These are phyloP conservation scores for Simmondsia chinensis DNA, from an alignment of 148 eudicot genomes.

Conservation along the genomic window DNA sequence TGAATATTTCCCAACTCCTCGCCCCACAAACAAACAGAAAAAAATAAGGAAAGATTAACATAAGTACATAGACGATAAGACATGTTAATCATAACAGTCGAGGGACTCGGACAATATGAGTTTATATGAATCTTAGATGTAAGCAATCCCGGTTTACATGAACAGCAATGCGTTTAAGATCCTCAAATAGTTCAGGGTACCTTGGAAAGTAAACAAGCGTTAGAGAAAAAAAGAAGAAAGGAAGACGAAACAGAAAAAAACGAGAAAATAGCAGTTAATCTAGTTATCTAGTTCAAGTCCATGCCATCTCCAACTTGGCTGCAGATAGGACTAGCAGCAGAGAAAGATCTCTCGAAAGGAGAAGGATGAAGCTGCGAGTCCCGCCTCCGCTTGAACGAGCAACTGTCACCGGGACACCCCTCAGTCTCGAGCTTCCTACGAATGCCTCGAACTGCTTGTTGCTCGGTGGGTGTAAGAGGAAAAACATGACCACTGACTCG, in stretches of 20 bases:
- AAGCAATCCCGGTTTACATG: too few relatives aligned
- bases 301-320: constrained; percentile 94
- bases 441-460: constrained; percentile 87
- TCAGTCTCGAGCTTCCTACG: constrained; percentile 84
- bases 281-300: constrained; percentile 78
- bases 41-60: too few relatives aligned
- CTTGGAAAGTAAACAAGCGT: constrained; percentile 9
- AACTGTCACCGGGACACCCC: constrained; percentile 43
- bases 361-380: constrained; percentile 61
- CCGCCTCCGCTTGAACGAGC: constrained; percentile 81
- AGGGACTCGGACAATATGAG: too few relatives aligned
- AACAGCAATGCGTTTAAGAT: too few relatives aligned
- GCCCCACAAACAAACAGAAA: too few relatives aligned
- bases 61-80: too few relatives aligned
- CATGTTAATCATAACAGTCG: too few relatives aligned
- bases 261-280: too few relatives aligned
- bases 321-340: constrained; percentile 86
- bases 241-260: constrained; percentile 7
- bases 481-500: constrained; percentile 81
- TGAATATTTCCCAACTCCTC: too few relatives aligned
- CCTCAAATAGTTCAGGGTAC: constrained; percentile 24
- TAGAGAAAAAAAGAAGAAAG: constrained; percentile 10
- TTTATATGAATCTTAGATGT: too few relatives aligned
- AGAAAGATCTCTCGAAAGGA: constrained; percentile 86
- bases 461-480: constrained; percentile 68